These are phyloP conservation scores for Prunus dulcis DNA, from an alignment of 306 rosid species.

Conservation along the genomic window DNA sequence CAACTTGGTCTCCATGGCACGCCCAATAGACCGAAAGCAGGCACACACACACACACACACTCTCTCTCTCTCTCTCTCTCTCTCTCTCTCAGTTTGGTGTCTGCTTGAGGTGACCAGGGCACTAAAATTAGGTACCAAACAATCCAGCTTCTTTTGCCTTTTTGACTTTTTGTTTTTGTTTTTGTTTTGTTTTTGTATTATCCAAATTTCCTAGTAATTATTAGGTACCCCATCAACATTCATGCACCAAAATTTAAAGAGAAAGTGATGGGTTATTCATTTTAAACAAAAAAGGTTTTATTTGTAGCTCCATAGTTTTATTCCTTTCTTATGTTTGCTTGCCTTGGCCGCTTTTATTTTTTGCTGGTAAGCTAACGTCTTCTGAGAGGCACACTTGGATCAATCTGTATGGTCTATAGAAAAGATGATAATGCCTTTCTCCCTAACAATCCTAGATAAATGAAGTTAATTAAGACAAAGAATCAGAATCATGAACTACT, in stretches of 20 bases:
- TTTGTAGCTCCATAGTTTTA: neutral
- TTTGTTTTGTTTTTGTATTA: neutral
- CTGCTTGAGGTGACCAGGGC: neutral
- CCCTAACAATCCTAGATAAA: too few species aligned
- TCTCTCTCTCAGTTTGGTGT: neutral
- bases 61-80: neutral
- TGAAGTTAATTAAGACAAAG: slow-evolving; percentile 13
- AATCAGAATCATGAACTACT: slow-evolving; percentile 18
- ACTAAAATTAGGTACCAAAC: neutral
- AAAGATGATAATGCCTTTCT: neutral
- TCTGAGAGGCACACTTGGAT: slow-evolving; percentile 12
- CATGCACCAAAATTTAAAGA: neutral
- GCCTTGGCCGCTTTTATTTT: slow-evolving; percentile 35
- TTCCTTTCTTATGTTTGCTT: slow-evolving; percentile 34
- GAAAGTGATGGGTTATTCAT: neutral
- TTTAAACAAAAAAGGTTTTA: neutral
- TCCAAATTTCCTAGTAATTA: neutral
- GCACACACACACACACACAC: too few species aligned
- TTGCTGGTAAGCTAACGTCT: slow-evolving; percentile 19
- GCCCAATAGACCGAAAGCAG: neutral
- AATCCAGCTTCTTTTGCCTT: neutral
- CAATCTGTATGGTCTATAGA: neutral
- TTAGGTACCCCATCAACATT: slow-evolving; percentile 1
- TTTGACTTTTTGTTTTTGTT: neutral
- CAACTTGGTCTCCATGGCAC: neutral